A percentile compares a stretch with the other conserved stretches of the same genome.
These are phyloP conservation scores for Fusarium napiforme DNA, from an alignment of 2,329 filamentous ascomycete species.

Conservation along the genomic window DNA sequence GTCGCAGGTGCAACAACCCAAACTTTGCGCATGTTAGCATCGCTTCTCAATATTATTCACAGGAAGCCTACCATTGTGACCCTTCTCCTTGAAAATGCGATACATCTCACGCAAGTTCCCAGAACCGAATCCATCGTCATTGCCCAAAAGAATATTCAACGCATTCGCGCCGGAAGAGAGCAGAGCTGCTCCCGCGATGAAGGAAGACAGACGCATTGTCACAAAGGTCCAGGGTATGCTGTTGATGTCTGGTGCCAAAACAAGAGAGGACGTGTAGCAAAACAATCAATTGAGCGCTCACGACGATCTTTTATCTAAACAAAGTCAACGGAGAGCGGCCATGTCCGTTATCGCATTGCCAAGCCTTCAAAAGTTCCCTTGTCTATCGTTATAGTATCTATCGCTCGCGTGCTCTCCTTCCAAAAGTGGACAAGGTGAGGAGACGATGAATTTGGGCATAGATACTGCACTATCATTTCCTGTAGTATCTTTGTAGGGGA, in stretches of 20 bases:
- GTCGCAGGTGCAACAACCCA: conserved; percentile 48
- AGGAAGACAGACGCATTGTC: conserved; percentile 39
- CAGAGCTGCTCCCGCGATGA: conserved; percentile 30
- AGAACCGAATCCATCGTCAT: conserved; percentile 48
- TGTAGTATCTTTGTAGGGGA: too few species aligned
- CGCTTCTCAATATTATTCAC: fast-evolving
- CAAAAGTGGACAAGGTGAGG: conserved; percentile 8
- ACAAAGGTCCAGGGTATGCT: neutral
- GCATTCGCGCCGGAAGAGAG: conserved; percentile 32
- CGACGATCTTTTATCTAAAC: conserved; percentile 19
- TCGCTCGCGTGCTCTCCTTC: conserved; percentile 27
- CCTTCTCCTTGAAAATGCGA: conserved; percentile 44
- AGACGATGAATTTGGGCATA: neutral
- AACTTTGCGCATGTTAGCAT: conserved; percentile 3
- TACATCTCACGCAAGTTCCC: conserved; percentile 47
- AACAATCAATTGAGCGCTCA: neutral
- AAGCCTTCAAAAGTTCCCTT: conserved; percentile 29
- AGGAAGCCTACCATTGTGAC: conserved; percentile 40
- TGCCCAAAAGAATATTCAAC: conserved; percentile 47
- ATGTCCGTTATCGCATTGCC: conserved; percentile 23
- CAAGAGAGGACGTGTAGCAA: neutral
- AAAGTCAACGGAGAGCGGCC: conserved; percentile 1
- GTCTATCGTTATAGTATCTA: neutral
- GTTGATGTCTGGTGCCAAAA: neutral
- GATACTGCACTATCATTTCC: neutral